Evolutionary conservation across 345 rosid genomes (phyloP).

Genomic region (Brassica juncea): DNA sequence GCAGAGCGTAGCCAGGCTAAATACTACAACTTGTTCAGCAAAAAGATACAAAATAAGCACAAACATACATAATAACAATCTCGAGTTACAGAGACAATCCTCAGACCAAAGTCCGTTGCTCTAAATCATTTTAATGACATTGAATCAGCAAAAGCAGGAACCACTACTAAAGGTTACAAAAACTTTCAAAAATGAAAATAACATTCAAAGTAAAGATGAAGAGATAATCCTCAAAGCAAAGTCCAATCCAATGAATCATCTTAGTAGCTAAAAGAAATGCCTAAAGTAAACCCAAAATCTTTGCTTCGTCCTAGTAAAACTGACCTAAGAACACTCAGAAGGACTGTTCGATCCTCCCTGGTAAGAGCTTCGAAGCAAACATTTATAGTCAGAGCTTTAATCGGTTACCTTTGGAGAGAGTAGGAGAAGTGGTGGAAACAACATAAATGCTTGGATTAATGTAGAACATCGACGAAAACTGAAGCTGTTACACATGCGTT

Average conservation of each 20-base stretch:
- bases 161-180: not conserved
- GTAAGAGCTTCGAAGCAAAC: slow-evolving; percentile 48
- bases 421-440: too few relatives aligned
- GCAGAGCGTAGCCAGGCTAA: slow-evolving; percentile 76
- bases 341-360: slow-evolving; percentile 67
- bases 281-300: not conserved
- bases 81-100: too few relatives aligned
- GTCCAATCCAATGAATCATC: not conserved
- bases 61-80: not conserved
- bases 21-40: slow-evolving; percentile 60
- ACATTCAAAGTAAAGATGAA: not conserved
- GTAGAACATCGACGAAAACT: too few relatives aligned
- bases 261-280: not conserved
- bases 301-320: not conserved
- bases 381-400: too few relatives aligned
- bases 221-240: not conserved
- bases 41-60: not conserved
- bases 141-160: too few relatives aligned
- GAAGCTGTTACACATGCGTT: too few relatives aligned
- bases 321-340: slow-evolving; percentile 74
- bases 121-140: too few relatives aligned
- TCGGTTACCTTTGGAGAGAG: too few relatives aligned
- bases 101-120: too few relatives aligned
- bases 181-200: not conserved
- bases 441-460: too few relatives aligned